A percentile compares a stretch with the other conserved stretches of the same genome.
phyloP scores from a whole-genome alignment of 108 stramenopile genomes.

The Hondaea fermentalgiana region DNA sequence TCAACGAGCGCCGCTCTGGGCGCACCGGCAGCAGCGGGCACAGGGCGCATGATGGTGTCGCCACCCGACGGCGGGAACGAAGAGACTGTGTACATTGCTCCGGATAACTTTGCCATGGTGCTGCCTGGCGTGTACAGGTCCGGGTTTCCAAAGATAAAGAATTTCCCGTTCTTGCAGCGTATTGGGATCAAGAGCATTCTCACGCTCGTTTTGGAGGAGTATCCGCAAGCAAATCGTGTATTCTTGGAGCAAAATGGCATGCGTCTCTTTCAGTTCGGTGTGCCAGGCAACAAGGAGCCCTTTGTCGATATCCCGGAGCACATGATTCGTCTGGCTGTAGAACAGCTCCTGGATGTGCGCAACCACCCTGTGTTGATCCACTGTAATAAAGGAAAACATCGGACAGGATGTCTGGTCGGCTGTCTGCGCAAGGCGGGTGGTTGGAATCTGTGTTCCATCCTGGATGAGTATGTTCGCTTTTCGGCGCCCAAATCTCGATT shows the following conservation, averaged over 20 bases:
- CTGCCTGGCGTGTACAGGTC: conserved; percentile 36
- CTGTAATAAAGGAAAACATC: conserved; percentile 45
- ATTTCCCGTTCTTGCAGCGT: conserved; percentile 38
- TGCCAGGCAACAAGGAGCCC: conserved; percentile 42
- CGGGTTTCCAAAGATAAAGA: conserved; percentile 31
- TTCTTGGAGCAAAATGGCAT: conserved; percentile 34
- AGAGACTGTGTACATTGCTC: conserved; percentile 27
- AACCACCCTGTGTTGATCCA: conserved; percentile 44
- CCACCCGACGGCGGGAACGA: not conserved
- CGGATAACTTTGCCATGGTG: conserved; percentile 48
- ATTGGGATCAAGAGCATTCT: conserved; percentile 45
- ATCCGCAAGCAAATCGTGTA: conserved; percentile 37
- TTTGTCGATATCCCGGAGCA: not conserved
- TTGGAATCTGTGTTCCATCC: conserved; percentile 39
- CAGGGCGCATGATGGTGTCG: not conserved
- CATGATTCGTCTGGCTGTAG: conserved; percentile 20
- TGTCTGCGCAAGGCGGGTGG: conserved; percentile 36
- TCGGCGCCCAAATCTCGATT: conserved; percentile 37
- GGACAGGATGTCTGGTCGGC: conserved; percentile 42
- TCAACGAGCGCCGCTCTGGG: too few species aligned
- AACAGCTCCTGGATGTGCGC: conserved; percentile 28
- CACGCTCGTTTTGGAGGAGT: conserved; percentile 45
- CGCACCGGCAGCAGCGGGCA: too few species aligned
- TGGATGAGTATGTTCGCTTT: conserved; percentile 41
- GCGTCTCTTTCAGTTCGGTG: conserved; percentile 38